These are phyloP conservation scores for Chloranthus sessilifolius DNA, from an alignment of 164 flowering plant species.

Conservation along the genomic window DNA sequence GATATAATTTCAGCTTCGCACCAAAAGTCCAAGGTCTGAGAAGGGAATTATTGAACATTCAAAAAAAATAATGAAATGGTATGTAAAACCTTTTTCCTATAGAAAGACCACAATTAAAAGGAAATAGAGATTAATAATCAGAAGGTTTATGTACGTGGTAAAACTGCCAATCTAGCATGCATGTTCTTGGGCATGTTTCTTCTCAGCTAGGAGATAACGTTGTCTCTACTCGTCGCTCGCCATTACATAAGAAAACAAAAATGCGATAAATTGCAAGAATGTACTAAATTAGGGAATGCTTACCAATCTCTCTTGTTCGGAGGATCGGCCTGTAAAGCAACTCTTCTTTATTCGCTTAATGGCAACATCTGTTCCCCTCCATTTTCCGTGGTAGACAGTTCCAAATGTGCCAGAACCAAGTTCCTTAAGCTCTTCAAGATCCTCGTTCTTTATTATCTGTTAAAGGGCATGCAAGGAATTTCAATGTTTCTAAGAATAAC, in stretches of 20 bases:
- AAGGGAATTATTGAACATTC: too few species aligned
- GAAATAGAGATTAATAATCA: too few species aligned
- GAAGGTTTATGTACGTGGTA: too few species aligned
- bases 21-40: conserved; percentile 86
- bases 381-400: conserved; percentile 95
- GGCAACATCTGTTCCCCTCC: conserved; percentile 96
- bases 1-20: conserved; percentile 94
- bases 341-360: conserved; percentile 89
- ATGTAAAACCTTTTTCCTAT: too few species aligned
- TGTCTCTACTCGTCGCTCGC: neutral
- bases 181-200: too few species aligned
- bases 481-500: too few species aligned
- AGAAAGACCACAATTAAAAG: too few species aligned
- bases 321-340: conserved; percentile 88
- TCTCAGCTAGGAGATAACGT: too few species aligned
- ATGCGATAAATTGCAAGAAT: neutral
- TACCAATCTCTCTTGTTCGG: conserved; percentile 96
- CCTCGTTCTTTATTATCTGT: conserved; percentile 78
- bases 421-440: conserved; percentile 89
- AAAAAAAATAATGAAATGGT: too few species aligned
- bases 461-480: neutral
- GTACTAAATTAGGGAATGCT: conserved; percentile 5
- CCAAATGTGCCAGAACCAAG: conserved; percentile 96
- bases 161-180: too few species aligned
- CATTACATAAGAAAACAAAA: neutral